phyloP scores from a whole-genome alignment of 2,329 filamentous ascomycete genomes.

The Plectosphaerella sp. region DNA sequence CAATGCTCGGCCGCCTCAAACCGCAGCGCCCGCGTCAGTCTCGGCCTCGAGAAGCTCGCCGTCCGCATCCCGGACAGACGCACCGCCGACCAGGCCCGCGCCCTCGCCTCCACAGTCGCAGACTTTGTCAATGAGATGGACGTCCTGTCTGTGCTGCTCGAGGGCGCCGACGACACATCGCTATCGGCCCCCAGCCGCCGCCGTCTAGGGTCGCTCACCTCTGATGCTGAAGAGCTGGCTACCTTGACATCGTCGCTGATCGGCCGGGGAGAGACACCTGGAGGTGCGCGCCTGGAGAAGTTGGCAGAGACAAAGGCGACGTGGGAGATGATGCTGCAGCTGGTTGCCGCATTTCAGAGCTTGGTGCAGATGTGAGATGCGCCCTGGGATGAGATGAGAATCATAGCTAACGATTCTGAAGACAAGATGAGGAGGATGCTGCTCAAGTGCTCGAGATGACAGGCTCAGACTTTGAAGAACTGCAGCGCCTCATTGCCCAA shows the following conservation, averaged over 20 bases:
- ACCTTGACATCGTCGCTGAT: not conserved
- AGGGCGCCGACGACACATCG: not conserved
- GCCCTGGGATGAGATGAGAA: not conserved
- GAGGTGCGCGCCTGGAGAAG: not conserved
- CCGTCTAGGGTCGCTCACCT: not conserved
- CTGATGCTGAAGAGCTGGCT: not conserved
- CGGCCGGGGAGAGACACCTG: not conserved
- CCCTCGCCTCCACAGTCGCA: not conserved
- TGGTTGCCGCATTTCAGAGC: not conserved
- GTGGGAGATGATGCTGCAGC: not conserved
- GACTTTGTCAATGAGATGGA: not conserved
- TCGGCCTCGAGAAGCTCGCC: not conserved
- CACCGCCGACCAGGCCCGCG: not conserved
- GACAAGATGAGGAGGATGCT: not conserved
- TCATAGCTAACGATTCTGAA: not conserved
- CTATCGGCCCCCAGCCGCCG: not conserved
- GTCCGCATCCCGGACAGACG: not conserved
- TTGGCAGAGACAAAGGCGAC: not conserved
- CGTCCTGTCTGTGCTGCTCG: not conserved
- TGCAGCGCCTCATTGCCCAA: not conserved
- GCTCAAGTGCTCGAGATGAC: not conserved
- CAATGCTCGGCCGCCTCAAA: conserved; percentile 1
- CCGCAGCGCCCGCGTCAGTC: not conserved
- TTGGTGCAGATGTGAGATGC: not conserved
- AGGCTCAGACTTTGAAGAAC: not conserved